Conservation (phyloP, 2,329 filamentous ascomycete genomes). For the Apiospora pterosperma region DNA sequence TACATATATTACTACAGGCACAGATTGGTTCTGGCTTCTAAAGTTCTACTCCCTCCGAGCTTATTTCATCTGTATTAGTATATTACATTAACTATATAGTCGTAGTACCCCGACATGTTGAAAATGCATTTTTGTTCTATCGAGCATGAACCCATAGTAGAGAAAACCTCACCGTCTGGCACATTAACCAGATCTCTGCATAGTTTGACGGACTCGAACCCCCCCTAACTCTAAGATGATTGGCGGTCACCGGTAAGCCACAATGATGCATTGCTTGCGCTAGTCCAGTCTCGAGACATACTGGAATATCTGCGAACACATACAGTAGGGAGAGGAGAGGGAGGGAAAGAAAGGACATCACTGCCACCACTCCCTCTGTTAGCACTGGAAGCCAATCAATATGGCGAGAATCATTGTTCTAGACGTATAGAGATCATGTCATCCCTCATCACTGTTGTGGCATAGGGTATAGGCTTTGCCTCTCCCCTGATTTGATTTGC, state of each 20-base stretch:
- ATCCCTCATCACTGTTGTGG: neutral
- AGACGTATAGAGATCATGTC: too few species aligned
- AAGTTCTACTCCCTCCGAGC: too few species aligned
- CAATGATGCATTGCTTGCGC: neutral
- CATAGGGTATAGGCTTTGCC: neutral
- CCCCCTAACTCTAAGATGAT: neutral
- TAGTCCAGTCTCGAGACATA: neutral
- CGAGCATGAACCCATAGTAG: neutral
- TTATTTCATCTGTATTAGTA: too few species aligned
- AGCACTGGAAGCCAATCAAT: too few species aligned
- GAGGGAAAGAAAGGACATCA: too few species aligned
- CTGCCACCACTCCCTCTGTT: too few species aligned
- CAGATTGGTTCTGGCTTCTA: too few species aligned
- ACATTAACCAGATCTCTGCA: neutral
- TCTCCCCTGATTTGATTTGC: neutral
- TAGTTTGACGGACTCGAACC: neutral
- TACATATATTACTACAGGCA: too few species aligned
- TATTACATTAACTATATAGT: neutral
- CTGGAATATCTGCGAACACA: neutral
- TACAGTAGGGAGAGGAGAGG: neutral
- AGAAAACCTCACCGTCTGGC: neutral
- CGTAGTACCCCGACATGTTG: too few species aligned
- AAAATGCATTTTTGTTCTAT: neutral
- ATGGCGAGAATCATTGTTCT: too few species aligned
- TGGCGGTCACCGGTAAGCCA: slow-evolving; percentile 1